These are phyloP conservation scores for Agroathelia rolfsii DNA, from an alignment of 1,284 basidiomycete genomes.

Conservation along the genomic window DNA sequence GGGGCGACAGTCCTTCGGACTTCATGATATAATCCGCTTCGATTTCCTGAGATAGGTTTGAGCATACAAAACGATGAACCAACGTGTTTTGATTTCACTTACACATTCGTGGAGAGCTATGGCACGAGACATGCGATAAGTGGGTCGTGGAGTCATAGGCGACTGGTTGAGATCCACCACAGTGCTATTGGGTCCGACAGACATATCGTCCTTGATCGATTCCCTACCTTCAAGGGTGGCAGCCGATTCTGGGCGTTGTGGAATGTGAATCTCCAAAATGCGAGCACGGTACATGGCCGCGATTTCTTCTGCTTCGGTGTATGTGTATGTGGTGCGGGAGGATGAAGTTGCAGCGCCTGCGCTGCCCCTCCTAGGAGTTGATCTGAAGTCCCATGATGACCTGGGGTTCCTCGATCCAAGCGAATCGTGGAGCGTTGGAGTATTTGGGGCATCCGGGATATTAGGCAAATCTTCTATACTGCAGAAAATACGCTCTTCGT, in stretches of 20 bases:
- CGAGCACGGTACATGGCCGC: slow-evolving; percentile 24
- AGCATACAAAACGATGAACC: background rate
- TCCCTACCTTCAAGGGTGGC: slow-evolving; percentile 9
- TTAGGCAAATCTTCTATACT: background rate
- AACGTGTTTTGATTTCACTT: slow-evolving; percentile 10
- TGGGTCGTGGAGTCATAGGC: slow-evolving; percentile 5
- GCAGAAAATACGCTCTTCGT: no score
- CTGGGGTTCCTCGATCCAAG: no score
- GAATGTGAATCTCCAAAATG: background rate
- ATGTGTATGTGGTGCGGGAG: slow-evolving; percentile 8
- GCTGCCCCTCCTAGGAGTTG: no score
- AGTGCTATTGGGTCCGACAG: background rate
- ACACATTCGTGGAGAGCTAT: slow-evolving; percentile 31
- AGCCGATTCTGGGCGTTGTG: slow-evolving; percentile 2
- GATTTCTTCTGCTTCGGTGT: slow-evolving; percentile 31
- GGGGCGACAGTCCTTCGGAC: slow-evolving; percentile 16
- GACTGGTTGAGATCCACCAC: slow-evolving; percentile 1
- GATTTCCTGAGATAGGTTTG: slow-evolving; percentile 20
- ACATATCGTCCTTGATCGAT: slow-evolving; percentile 20
- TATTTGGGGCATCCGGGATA: no score
- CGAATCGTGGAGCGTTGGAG: no score
- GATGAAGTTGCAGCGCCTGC: no score
- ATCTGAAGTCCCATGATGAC: no score
- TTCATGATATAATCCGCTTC: slow-evolving; percentile 32
- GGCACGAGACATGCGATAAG: slow-evolving; percentile 22